Evolutionary conservation across 179 eudicot genomes (phyloP), one percentile per base, ranked within the genome.

Genomic region (Beta lomatogona): DNA sequence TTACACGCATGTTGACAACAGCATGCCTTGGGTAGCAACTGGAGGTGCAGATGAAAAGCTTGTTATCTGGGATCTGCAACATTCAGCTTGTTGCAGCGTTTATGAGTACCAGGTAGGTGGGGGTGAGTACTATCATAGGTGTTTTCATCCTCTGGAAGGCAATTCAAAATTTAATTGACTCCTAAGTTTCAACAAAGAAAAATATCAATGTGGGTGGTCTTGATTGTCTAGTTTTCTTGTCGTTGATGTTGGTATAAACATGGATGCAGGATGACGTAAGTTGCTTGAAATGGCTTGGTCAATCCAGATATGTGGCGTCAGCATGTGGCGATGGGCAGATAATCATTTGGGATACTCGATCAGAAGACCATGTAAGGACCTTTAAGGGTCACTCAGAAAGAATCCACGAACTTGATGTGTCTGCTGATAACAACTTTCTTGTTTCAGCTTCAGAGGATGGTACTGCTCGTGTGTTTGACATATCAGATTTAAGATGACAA

Each of bases 391-490:
- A 55, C 60, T 57, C 77, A 9, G 14, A 31, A 31, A 25, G 14
- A 4, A 75, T 75, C 77, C 65, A 57, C 10, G 6, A 28, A 36
- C 65, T 75, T 18, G 45, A 15, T 55, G 77, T 57, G 6, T 75
- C 77, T 28, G 52, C 65, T 15, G 18, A 58, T 57, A 41, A 55
- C 19, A 86, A 84, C 10, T 88, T 65, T 81, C 82, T 93, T 21
- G 94, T 93, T 64, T 91, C 94, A 0, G 94, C 70, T 79, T 89
- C 97, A 2, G 52, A 87, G 28, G 97, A 93, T 88, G 87, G 83
- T 41, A 90, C 91, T 59, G 92, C 92, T 45, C 89, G 94, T n/a
- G 93, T 82, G 25, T 93, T 91, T 76, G 93, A 91, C 87, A 89
- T 89, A 31, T 66, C 71, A 66, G 46, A 66, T 19, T 66, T 66